Percentiles rank a stretch among this genome's conserved stretches.
phyloP scores from a whole-genome alignment of 2,329 filamentous ascomycete species.

The Pseudocercospora musae region DNA sequence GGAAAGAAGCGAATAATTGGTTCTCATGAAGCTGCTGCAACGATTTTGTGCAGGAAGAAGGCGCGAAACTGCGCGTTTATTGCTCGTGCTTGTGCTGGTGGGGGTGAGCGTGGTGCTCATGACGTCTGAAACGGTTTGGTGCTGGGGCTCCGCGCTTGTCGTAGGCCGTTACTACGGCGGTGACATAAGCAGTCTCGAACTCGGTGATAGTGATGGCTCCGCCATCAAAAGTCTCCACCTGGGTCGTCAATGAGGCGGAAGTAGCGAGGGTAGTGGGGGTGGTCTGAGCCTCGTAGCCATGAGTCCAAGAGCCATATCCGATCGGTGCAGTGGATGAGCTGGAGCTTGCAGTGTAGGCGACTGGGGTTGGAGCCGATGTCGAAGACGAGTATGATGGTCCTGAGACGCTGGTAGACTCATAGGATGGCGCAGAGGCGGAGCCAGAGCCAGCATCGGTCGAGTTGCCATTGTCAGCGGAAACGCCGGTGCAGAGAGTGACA shows the following conservation, averaged over 20 bases:
- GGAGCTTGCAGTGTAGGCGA: not conserved
- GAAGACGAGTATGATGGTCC: conserved; percentile 10
- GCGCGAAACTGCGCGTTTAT: conserved; percentile 4
- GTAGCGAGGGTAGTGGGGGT: conserved; percentile 24
- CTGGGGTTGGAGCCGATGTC: conserved; percentile 12
- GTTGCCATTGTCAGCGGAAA: conserved; percentile 17
- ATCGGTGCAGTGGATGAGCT: not conserved
- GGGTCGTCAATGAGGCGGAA: conserved; percentile 20
- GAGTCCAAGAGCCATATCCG: not conserved
- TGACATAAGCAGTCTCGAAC: conserved; percentile 27
- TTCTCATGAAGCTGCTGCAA: conserved; percentile 35
- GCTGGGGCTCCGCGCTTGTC: conserved; percentile 15
- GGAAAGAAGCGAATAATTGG: conserved; percentile 4
- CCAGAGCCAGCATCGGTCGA: not conserved
- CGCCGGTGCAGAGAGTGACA: conserved; percentile 37
- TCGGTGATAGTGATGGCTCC: conserved; percentile 30
- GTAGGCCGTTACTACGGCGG: conserved; percentile 28
- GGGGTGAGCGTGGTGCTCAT: conserved; percentile 31
- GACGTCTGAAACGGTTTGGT: conserved; percentile 20
- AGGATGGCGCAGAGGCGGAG: conserved; percentile 15
- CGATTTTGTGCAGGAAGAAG: not conserved
- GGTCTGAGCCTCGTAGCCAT: conserved; percentile 8
- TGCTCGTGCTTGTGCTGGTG: conserved; percentile 20
- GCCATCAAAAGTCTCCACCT: conserved; percentile 13
- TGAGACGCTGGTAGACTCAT: conserved; percentile 2